These are phyloP conservation scores for Euphorbia pulcherrima DNA, from an alignment of 345 rosid genomes.

Conservation along the genomic window DNA sequence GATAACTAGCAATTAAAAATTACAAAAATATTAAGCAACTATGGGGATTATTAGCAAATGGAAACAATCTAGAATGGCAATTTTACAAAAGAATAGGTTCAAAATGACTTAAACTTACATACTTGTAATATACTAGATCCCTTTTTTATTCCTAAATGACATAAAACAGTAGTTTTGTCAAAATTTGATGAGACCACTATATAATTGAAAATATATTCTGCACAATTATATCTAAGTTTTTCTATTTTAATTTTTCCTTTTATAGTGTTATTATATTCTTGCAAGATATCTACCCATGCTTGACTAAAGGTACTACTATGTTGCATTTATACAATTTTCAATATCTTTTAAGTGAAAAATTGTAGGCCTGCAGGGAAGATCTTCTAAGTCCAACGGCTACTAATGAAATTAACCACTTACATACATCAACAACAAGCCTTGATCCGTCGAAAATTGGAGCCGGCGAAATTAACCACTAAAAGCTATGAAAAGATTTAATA, in stretches of 20 bases:
- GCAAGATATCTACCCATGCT: not conserved
- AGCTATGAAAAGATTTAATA: not conserved
- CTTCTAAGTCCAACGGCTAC: not conserved
- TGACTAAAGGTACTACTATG: not conserved
- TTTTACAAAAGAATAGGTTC: not conserved
- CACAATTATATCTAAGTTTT: not conserved
- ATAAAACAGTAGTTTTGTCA: not conserved
- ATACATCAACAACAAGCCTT: too few relatives aligned
- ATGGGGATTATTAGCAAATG: not conserved
- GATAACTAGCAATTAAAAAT: not conserved
- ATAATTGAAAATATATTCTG: not conserved
- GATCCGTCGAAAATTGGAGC: too few relatives aligned
- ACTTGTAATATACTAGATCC: too few relatives aligned
- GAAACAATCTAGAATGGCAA: not conserved
- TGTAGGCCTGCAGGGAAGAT: not conserved
- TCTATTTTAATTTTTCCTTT: too few relatives aligned
- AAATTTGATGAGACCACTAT: not conserved
- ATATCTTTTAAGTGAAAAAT: not conserved
- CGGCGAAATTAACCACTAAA: not conserved
- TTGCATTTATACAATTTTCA: too few relatives aligned
- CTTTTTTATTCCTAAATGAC: not conserved
- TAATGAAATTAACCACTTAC: too few relatives aligned
- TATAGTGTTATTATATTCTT: not conserved
- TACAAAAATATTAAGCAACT: not conserved
- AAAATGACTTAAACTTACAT: not conserved